Evolutionary conservation across 495 filamentous ascomycete species (phyloP).

Genomic region (Podospora fimiseda): DNA sequence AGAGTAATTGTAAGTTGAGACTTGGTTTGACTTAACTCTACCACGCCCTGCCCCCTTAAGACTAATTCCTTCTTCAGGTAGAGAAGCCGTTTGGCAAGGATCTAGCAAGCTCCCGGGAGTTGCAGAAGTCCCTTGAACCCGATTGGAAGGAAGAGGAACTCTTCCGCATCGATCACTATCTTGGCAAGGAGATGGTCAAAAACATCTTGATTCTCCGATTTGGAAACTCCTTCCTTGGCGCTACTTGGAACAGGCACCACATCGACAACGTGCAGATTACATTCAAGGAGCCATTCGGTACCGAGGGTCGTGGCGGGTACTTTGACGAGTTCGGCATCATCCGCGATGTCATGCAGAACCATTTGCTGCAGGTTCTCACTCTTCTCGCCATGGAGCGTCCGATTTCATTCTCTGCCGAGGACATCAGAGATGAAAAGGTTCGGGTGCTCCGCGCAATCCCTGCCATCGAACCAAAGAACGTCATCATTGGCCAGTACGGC

Average conservation of each 20-base stretch:
- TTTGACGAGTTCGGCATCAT: constrained; percentile 99
- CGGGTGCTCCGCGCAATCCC: constrained; percentile 91
- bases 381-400: constrained; percentile 97
- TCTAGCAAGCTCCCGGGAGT: constrained; percentile 83
- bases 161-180: constrained; percentile 99
- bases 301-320: constrained; percentile 97
- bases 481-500: constrained; percentile 99
- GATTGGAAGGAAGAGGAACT: constrained; percentile 99
- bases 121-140: constrained; percentile 91
- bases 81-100: constrained; percentile 99
- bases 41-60: neutral
- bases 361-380: constrained; percentile 92
- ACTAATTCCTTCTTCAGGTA: constrained; percentile 52
- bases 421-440: constrained; percentile 98
- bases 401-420: constrained; percentile 95
- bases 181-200: constrained; percentile 99
- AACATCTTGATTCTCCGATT: constrained; percentile 98
- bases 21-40: neutral
- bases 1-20: constrained; percentile 73
- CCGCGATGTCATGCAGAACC: constrained; percentile 97
- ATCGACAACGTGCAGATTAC: constrained; percentile 99
- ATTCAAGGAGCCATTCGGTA: constrained; percentile 99
- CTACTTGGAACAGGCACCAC: constrained; percentile 98
- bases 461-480: constrained; percentile 97
- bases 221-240: constrained; percentile 98